Evolutionary conservation across 768 basidiomycete genomes (phyloP), one percentile per base, ranked within the genome.

Genomic region (Lentinula aciculospora): DNA sequence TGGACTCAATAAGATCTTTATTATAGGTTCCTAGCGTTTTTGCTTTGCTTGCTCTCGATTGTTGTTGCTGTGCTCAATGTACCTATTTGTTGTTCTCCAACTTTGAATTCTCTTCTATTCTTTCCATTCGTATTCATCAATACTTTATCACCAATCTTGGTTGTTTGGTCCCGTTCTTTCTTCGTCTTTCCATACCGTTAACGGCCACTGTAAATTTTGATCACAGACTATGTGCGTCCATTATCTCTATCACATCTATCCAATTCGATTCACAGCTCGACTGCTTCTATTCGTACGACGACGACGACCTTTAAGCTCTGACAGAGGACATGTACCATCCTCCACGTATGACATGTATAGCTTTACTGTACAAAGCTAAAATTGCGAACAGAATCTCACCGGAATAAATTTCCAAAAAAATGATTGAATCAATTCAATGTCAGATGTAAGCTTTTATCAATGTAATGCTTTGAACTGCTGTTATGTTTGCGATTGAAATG

Each of bases 1-100:
- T 86, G 84, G 81, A 74, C 70, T 62, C 72, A 74, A 57, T 76
- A 69, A 74, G 72, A 67, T 58, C 40, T 56, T 59, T 58, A 44
- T 56, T 59, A 46, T 46, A 46, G 42, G 47, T 44, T 57, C 36
- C 53, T 49, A 25, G 57, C 48, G 34, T 32, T 57, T 57, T 57
- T 48, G 34, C 36, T 48, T 49, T 57, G 44, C 56, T 37, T 57
- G 56, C 46, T 57, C 56, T 48, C 46, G 46, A 46, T 46, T 36
- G 21, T 29, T 44, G 36, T 39, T 44, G 21, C 17, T 56, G 17
- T 56, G 45, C 32, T 34, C 42, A 42, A 29, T 56, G 32, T 44
- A 45, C 23, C 29, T 68, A 47, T 58, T 51, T 53, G 60, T 58
- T 57, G 57, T 67, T 61, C 62, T 61, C 31, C 58, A 49, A 19